Evolutionary conservation across 148 eudicot genomes (phyloP), one percentile per base, ranked within the genome.

Genomic region (Nyssa sinensis): DNA sequence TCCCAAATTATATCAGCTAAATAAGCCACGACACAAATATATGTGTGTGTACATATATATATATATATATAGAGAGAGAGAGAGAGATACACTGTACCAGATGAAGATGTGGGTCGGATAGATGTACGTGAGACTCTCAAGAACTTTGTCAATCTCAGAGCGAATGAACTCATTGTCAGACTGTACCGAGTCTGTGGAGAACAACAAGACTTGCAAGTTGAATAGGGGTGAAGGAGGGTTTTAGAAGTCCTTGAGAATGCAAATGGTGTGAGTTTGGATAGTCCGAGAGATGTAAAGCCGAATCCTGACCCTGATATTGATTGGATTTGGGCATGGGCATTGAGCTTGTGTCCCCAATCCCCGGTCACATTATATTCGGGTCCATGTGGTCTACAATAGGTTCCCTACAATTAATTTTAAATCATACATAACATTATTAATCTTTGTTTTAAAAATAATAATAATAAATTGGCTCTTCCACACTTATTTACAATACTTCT

Each of bases 21-120:
- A 1, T 25, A 28, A 27, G 58, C 0, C 2, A 8, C 17, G 1
- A 9, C 25, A 62, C 17, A n/a, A 19, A n/a, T 9, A 6, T 5
- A 28, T 12, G 14, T 29, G 6, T 25, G 67, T 6, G 13, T 24
- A 60, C 4, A 19, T 28, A 37, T 17, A 27, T 14, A 24, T 4
- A 60, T 30, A 0, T 9, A 55, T 25, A 71, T 1, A 74, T 3
- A 53, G n/a, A 44, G 47, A 64, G 77, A 74, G 72, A 35, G 58
- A 68, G 41, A 61, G 37, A 57, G 69, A 60, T 29, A 24, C 61
- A 82, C 82, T 29, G 21, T 71, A 83, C 86, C 82, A 11, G 68
- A 67, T n/a, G 80, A 76, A 75, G 74, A 67, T 58, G 17, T 34
- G 35, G 76, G 73, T 37, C 66, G 24, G 39, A 62, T 16, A 66